phyloP scores from a whole-genome alignment of 345 rosid species.

The Eucalyptus pauciflora region DNA sequence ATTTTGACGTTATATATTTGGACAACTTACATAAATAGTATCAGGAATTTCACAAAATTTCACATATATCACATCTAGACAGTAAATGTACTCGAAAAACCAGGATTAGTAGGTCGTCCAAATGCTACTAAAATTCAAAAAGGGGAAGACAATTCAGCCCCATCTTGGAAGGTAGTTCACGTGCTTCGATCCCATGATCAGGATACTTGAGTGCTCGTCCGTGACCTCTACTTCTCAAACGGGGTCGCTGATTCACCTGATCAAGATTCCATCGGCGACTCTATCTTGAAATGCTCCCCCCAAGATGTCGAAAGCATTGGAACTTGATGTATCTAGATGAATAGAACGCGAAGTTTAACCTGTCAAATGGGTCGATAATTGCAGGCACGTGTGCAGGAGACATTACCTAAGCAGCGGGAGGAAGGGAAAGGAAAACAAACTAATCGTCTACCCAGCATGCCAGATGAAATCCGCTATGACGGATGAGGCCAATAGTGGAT shows the following conservation, averaged over 20 bases:
- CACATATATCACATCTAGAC: background rate
- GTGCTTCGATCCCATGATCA: constrained; percentile 43
- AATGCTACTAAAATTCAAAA: background rate
- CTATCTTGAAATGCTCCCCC: background rate
- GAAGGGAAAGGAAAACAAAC: constrained; percentile 31
- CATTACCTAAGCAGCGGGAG: constrained; percentile 39
- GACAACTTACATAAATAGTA: background rate
- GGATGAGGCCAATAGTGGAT: constrained; percentile 64
- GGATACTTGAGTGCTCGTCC: constrained; percentile 32
- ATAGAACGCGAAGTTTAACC: background rate
- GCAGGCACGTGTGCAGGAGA: constrained; percentile 59
- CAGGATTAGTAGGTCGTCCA: background rate
- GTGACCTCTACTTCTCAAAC: constrained; percentile 53
- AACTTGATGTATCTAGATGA: background rate
- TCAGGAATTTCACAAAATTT: background rate
- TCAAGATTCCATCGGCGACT: constrained; percentile 13
- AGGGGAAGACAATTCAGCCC: constrained; percentile 34
- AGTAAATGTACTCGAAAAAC: background rate
- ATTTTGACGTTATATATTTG: rapidly evolving
- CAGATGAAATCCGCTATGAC: constrained; percentile 63
- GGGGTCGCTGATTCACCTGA: constrained; percentile 52
- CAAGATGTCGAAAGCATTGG: background rate
- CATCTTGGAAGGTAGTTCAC: constrained; percentile 51
- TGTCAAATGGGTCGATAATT: background rate
- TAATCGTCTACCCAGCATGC: constrained; percentile 41